Percentiles rank a stretch among this genome's conserved stretches.
Evolutionary conservation across 495 filamentous ascomycete species (phyloP).

Genomic region (Aspergillus campestris): DNA sequence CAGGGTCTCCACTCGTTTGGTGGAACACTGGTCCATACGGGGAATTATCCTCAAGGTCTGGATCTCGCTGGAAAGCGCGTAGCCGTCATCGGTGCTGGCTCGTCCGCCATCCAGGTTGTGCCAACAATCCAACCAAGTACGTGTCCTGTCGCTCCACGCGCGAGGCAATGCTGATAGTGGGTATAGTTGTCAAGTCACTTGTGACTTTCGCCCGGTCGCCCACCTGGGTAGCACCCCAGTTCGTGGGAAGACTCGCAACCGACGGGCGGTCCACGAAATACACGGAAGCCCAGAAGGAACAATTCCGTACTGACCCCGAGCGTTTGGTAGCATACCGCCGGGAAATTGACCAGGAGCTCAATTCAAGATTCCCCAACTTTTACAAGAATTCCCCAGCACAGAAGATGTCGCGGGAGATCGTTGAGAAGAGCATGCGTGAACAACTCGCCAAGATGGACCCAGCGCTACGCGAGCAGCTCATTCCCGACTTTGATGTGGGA

Average conservation of each 20-base stretch:
- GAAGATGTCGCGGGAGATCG: neutral
- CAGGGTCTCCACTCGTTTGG: constrained; percentile 35
- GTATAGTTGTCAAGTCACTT: neutral
- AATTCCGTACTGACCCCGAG: constrained; percentile 22
- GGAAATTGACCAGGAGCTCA: constrained; percentile 5
- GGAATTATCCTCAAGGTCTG: constrained; percentile 27
- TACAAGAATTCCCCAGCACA: neutral
- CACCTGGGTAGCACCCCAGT: constrained; percentile 3
- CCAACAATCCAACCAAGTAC: constrained; percentile 41
- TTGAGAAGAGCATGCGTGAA: constrained; percentile 1
- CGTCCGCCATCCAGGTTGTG: constrained; percentile 40
- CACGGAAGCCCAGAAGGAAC: constrained; percentile 23
- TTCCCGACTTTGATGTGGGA: constrained; percentile 27
- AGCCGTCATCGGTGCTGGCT: constrained; percentile 34
- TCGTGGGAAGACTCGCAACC: neutral
- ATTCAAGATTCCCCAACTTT: constrained; percentile 1
- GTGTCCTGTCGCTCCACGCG: too few species aligned
- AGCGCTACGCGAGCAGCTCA: constrained; percentile 9
- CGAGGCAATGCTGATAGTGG: too few species aligned
- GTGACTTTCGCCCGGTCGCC: constrained; percentile 9
- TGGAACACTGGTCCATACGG: constrained; percentile 40
- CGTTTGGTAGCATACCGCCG: constrained; percentile 3
- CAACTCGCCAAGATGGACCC: constrained; percentile 6
- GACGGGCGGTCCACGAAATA: constrained; percentile 3
- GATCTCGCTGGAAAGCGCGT: constrained; percentile 32